Base-by-base conservation (phyloP, 805 yeast genomes). In the Limtongozyma cylindracea region DNA sequence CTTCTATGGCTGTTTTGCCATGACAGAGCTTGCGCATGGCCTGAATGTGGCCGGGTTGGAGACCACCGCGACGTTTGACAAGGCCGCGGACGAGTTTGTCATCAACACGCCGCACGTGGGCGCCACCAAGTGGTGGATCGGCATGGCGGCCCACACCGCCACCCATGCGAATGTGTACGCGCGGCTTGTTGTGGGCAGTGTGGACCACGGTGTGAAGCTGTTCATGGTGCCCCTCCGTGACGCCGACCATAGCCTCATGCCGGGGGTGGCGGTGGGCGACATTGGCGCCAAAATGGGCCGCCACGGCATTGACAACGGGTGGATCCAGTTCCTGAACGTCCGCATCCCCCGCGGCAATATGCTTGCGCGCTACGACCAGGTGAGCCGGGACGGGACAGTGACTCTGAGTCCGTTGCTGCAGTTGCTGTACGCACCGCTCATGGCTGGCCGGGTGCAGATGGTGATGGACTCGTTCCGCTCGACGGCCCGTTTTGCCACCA, bases 111-210 rank as follows among this genome's bases (percentile, higher is more conserved):
- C 58, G 5, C 56, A 51, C 30, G 43, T 52, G 27, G 56, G 58
- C 27, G 58, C 58, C 20, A 52, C 58, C 28, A 52, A 52, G 33
- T 52, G 58, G 58, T 52, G 58, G 58, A 52, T 52, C 27, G 58
- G 58, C 18, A 57, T 57, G 26, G 58, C 58, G 25, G 58, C 58
- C 16, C 58, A 52, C 29, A 49, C 56, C 8, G 45, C 57, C 14
- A 51, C 57, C 11, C 58, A 52, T 31, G 34, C 45, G 19, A 26
- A 47, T 12, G 38, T 38, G 23, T 52, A 52, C 28, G 57, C 56
- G 21, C 41, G 58, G 27, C 47, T 52, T 26, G 39, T 48, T 25
- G 52, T 52, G 23, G 38, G 47, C 27, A 56, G 56, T 24, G 35
- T 47, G 29, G 58, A 52, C 32, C 49, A 50, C 31, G 58, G 58